Conservation (phyloP, 2,329 filamentous ascomycete species). For the Xylaria sp. region DNA sequence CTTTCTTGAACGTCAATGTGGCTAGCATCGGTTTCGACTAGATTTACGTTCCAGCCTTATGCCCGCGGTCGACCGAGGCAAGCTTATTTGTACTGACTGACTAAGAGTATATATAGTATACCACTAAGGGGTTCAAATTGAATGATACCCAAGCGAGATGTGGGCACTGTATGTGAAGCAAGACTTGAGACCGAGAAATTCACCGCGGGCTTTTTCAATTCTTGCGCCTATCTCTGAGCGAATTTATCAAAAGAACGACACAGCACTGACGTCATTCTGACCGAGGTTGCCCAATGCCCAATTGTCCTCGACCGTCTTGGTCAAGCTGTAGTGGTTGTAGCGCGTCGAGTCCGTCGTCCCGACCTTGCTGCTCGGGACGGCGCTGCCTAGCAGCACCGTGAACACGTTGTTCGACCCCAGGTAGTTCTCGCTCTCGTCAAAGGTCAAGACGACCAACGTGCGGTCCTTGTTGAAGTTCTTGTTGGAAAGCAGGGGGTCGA, state of each 20-base stretch:
- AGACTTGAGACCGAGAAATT: conserved; percentile 13
- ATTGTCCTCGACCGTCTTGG: conserved; percentile 47
- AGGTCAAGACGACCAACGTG: conserved; percentile 46
- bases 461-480: conserved; percentile 52
- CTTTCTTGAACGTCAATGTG: background rate
- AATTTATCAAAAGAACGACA: conserved; percentile 29
- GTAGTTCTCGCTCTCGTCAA: conserved; percentile 47
- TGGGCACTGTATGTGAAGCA: conserved; percentile 19
- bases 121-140: background rate
- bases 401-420: conserved; percentile 42
- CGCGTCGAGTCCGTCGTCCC: conserved; percentile 43
- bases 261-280: conserved; percentile 38
- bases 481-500: conserved; percentile 45
- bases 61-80: background rate
- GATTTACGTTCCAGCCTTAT: background rate
- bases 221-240: background rate
- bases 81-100: background rate
- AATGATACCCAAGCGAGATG: conserved; percentile 13
- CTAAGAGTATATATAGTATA: background rate
- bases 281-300: conserved; percentile 45
- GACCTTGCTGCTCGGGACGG: conserved; percentile 39
- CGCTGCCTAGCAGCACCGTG: conserved; percentile 43
- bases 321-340: conserved; percentile 46
- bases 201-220: conserved; percentile 9
- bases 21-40: background rate